Evolutionary conservation across 2,329 filamentous ascomycete genomes (phyloP).

Genomic region (Tolypocladium amazonense): DNA sequence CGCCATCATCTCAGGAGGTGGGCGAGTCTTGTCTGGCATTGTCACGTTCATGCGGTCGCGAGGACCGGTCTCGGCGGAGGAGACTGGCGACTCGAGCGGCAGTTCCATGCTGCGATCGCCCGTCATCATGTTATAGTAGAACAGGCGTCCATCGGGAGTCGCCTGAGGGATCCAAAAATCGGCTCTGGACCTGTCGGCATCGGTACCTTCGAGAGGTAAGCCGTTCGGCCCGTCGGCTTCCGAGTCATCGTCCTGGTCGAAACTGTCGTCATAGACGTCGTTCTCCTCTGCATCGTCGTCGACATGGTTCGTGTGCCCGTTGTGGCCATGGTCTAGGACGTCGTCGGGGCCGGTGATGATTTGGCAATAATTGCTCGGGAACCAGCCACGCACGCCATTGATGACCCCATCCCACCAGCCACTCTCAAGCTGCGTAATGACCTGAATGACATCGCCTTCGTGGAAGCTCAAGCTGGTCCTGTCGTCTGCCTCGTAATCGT

Average conservation of each 20-base stretch:
- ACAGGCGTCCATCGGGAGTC: constrained; percentile 82
- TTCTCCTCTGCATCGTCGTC: constrained; percentile 55
- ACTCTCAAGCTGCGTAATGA: constrained; percentile 94
- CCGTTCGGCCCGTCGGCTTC: constrained; percentile 49
- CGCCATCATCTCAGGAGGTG: constrained; percentile 84
- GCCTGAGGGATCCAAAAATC: constrained; percentile 99
- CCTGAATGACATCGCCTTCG: constrained; percentile 94
- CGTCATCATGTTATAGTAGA: constrained; percentile 97
- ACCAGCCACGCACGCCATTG: constrained; percentile 94
- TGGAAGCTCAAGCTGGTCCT: constrained; percentile 94
- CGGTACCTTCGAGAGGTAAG: constrained; percentile 59
- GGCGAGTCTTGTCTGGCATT: constrained; percentile 81
- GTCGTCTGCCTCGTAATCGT: constrained; percentile 97
- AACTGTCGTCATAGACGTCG: constrained; percentile 55
- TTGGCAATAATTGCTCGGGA: constrained; percentile 97
- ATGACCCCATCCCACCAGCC: constrained; percentile 99
- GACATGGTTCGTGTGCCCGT: constrained; percentile 40
- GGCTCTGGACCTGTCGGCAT: constrained; percentile 64
- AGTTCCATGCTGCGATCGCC: constrained; percentile 91
- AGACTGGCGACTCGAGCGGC: constrained; percentile 80
- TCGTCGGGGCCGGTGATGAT: constrained; percentile 71
- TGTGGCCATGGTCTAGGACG: constrained; percentile 49
- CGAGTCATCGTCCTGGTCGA: constrained; percentile 56
- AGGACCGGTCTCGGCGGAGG: constrained; percentile 71
- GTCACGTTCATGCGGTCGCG: constrained; percentile 80